A percentile compares a stretch with the other conserved stretches of the same genome.
These are phyloP conservation scores for Mycena polygramma DNA, from an alignment of 768 basidiomycete genomes.

Conservation along the genomic window DNA sequence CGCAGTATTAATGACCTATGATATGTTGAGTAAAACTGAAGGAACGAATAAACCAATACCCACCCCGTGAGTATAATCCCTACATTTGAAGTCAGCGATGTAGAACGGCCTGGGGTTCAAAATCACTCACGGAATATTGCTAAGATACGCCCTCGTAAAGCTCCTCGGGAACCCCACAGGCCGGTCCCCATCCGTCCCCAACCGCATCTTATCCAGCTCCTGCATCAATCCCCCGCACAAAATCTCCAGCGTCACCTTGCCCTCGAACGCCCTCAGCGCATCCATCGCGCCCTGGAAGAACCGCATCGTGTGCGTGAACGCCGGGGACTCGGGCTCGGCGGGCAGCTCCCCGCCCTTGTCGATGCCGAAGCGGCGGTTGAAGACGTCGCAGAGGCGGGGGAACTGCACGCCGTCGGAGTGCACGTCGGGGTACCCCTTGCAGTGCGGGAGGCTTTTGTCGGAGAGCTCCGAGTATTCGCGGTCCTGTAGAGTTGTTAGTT, in stretches of 20 bases:
- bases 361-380: constrained; percentile 39
- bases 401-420: constrained; percentile 34
- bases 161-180: constrained; percentile 45
- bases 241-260: constrained; percentile 45
- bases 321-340: constrained; percentile 37
- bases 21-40: neutral
- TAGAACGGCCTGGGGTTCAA: neutral
- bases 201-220: constrained; percentile 46
- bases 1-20: constrained; percentile 41
- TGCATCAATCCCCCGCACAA: constrained; percentile 47
- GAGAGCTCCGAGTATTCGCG: constrained; percentile 25
- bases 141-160: constrained; percentile 51
- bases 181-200: constrained; percentile 41
- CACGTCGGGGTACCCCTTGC: constrained; percentile 35
- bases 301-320: constrained; percentile 39
- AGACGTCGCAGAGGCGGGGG: constrained; percentile 39
- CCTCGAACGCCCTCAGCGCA: constrained; percentile 41
- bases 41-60: neutral
- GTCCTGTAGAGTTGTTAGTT: constrained; percentile 6
- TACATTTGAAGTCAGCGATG: constrained; percentile 17
- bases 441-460: constrained; percentile 13
- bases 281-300: constrained; percentile 47
- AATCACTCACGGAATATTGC: constrained; percentile 48
- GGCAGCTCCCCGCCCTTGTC: constrained; percentile 25
- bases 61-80: constrained; percentile 49